These are phyloP conservation scores for Alisma plantagoaquatica DNA, from an alignment of 106 monocot genomes.

Conservation along the genomic window DNA sequence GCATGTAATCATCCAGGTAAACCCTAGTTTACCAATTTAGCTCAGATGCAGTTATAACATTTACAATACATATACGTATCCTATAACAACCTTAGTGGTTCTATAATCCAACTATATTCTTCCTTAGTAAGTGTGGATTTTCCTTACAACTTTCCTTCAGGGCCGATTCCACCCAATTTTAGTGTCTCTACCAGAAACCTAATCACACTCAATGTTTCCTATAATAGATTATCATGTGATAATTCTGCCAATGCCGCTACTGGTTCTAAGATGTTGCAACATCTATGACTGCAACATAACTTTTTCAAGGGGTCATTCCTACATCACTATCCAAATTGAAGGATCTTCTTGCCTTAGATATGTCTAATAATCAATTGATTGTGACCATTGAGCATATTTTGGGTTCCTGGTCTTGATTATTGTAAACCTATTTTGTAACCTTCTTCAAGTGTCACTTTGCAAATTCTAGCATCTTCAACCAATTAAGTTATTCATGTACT, in stretches of 20 bases:
- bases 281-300: not conserved
- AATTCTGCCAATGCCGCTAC: not conserved
- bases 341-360: not conserved
- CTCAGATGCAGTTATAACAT: too few relatives aligned
- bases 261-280: not conserved
- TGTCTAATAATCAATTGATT: not conserved
- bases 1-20: too few relatives aligned
- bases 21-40: too few relatives aligned
- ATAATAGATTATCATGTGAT: slow-evolving; percentile 5
- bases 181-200: not conserved
- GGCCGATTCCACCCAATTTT: not conserved
- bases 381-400: too few relatives aligned
- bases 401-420: too few relatives aligned
- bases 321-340: not conserved
- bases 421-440: too few relatives aligned
- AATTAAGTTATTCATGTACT: too few relatives aligned
- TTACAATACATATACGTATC: too few relatives aligned
- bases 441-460: too few relatives aligned
- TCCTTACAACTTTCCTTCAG: not conserved
- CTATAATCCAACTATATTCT: not conserved
- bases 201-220: not conserved
- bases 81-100: slow-evolving; percentile 10
- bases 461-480: too few relatives aligned
- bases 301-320: not conserved
- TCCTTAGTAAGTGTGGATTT: not conserved